These are phyloP conservation scores for Penicillium silybi DNA, from an alignment of 495 filamentous ascomycete species.

Conservation along the genomic window DNA sequence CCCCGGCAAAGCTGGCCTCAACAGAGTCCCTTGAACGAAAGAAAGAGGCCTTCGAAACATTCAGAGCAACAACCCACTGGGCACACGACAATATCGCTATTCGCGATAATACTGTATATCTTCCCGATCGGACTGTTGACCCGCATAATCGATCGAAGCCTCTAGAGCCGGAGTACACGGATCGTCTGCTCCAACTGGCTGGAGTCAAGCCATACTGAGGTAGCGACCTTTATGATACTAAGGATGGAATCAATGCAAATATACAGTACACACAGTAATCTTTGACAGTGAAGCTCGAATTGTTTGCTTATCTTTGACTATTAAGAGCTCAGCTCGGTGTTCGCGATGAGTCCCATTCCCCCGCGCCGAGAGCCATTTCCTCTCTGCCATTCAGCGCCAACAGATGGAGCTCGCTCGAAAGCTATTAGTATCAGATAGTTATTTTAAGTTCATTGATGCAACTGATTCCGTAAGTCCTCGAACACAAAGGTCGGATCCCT, in stretches of 20 bases:
- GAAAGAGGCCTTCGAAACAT: constrained; percentile 31
- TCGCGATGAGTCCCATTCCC: not conserved
- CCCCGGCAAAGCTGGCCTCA: constrained; percentile 29
- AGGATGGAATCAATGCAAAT: not conserved
- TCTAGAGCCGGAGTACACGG: constrained; percentile 27
- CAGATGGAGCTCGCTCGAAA: constrained; percentile 17
- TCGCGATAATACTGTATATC: constrained; percentile 19
- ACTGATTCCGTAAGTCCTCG: no score
- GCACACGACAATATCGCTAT: constrained; percentile 30
- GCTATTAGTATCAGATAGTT: no score
- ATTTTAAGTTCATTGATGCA: no score
- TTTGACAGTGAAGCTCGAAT: not conserved
- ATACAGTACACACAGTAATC: not conserved
- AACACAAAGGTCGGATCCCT: no score
- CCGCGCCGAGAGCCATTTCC: not conserved
- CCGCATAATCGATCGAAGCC: constrained; percentile 31
- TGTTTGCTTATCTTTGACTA: not conserved
- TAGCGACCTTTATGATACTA: not conserved
- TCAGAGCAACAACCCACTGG: constrained; percentile 42
- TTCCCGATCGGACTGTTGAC: constrained; percentile 28
- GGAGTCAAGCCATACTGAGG: constrained; percentile 29
- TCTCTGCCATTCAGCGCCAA: not conserved
- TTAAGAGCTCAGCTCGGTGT: not conserved
- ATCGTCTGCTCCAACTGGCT: constrained; percentile 31
- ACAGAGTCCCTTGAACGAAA: constrained; percentile 30